Conservation (phyloP, 768 basidiomycete species). For the Suillus luteus region DNA sequence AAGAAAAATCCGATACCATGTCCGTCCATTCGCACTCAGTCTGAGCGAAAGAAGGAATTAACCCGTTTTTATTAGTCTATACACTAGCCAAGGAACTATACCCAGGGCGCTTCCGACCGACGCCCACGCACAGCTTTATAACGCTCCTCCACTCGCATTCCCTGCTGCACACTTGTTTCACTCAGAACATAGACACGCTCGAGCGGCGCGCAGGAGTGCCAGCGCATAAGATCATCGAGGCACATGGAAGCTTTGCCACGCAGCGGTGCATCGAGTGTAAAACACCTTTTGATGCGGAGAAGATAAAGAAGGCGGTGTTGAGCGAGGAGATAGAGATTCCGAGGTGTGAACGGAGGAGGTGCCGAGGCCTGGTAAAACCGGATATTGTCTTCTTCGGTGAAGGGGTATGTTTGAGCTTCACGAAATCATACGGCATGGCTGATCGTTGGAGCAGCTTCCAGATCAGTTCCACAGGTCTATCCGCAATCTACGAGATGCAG, state of each 20-base stretch:
- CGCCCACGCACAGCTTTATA: slow-evolving; percentile 88
- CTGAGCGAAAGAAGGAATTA: neutral
- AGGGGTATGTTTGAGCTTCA: slow-evolving; percentile 44
- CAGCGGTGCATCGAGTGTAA: slow-evolving; percentile 83
- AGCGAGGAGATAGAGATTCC: slow-evolving; percentile 58
- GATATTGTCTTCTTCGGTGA: slow-evolving; percentile 96
- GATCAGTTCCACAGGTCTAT: slow-evolving; percentile 61
- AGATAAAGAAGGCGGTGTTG: slow-evolving; percentile 66
- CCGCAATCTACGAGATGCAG: slow-evolving; percentile 58
- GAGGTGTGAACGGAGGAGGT: slow-evolving; percentile 52
- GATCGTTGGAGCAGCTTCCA: slow-evolving; percentile 59
- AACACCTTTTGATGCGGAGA: slow-evolving; percentile 55
- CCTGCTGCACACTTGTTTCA: slow-evolving; percentile 77
- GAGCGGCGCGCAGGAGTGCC: slow-evolving; percentile 84
- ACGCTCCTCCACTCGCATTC: slow-evolving; percentile 70
- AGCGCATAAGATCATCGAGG: slow-evolving; percentile 78
- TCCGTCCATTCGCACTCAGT: slow-evolving; percentile 35
- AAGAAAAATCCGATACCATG: slow-evolving; percentile 77
- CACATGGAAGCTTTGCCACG: slow-evolving; percentile 92
- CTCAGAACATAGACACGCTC: slow-evolving; percentile 92
- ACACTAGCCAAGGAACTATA: slow-evolving; percentile 91
- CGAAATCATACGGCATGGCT: slow-evolving; percentile 2
- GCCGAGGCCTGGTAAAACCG: slow-evolving; percentile 83
- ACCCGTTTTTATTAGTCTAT: slow-evolving; percentile 57
- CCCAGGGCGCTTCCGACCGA: slow-evolving; percentile 88